Evolutionary conservation across 305 asterid species (phyloP), one percentile per base, ranked within the genome.

Genomic region (Striga hermonthica): DNA sequence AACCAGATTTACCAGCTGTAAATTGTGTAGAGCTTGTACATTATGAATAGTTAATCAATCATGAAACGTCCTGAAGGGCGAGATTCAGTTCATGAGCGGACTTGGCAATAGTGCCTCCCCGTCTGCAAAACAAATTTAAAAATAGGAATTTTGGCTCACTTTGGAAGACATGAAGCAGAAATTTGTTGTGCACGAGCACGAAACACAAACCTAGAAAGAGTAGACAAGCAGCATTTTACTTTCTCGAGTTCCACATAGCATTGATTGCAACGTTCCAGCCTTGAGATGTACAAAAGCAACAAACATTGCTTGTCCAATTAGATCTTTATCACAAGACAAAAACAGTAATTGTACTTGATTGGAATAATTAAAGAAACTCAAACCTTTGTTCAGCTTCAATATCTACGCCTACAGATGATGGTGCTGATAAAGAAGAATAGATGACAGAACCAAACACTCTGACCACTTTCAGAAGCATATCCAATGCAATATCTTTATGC

Each of bases 321-420:
- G 77, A 72, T 13, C 37, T 41, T 65, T 66, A 41, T 22, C 3
- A 58, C 14, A 60, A 58, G 12, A 61, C 31, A 49, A 69, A 45
- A 49, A 60, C 1, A 2, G 7, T 3, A n/a, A 49, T 3, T 6
- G 41, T 11, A 41, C 43, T 57, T 12, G 39, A 43, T 70, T 31
- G n/a, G 57, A 52, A 59, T 8, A 60, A 37, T 22, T 55, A 35
- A 76, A 80, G 16, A n/a, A 50, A 48, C 47, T 54, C 74, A 7
- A 62, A 90, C 99, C 99, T 90, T 79, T 82, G 93, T 74, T 93
- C 99, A 41, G 99, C 97, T 84, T 90, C 99, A 60, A 94, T 86
- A 82, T 94, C 96, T 66, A 94, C 97, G 47, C 96, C 97, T 64
- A 94, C 96, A 60, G 97, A 80, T 69, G 95, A 74, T 71, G 90